Base-by-base conservation (phyloP, 2,329 filamentous ascomycete genomes). In the Penicillium oxalicum region DNA sequence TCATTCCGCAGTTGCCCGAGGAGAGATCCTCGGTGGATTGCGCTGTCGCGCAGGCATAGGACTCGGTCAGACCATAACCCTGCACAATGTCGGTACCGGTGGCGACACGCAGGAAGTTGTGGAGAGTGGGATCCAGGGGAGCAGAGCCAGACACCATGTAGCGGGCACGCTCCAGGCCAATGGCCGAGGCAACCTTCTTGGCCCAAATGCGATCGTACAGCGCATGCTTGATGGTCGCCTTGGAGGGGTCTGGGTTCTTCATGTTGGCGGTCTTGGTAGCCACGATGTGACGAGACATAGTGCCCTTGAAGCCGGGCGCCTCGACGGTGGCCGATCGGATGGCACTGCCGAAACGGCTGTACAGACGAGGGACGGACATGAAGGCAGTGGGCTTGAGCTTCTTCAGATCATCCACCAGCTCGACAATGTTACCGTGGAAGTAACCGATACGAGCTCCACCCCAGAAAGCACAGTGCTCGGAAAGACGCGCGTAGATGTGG, bases 11-110 rank as follows among this genome's bases (percentile, higher is more conserved):
- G 71, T 90, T 95, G 52, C 89, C 90, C 4, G 84, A 74, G 7
- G 78, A 79, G 64, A 87, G 83, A 68, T 98, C 93, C 40, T 78
- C 78, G 2, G 74, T 68, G 9, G 80, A 62, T 72, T 97, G 93
- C 33, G 82, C 79, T 9, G 85, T 77, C 24, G 80, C 82, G 28
- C 86, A 80, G 38, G 91, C 90, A 63, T 95, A 96, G 0, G 90
- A 87, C 72, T 98, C 93, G 1, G 93, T 98, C 68, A 98, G 77
- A 42, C 93, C 93, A 68, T 91, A 98, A 28, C 91, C 93, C 71
- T 97, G 91, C 29, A 81, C 70, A 62, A 97, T 87, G 62, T 83
- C 77, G 70, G 85, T 87, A 51, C 80, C 86, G 55, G 95, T 88
- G 28, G 87, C 86, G 35, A 91, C 82, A 39, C 90, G 86, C 42